A percentile compares a stretch with the other conserved stretches of the same genome.
These are phyloP conservation scores for Pseudogymnoascus sp. DNA, from an alignment of 2,329 filamentous ascomycete genomes.

Conservation along the genomic window DNA sequence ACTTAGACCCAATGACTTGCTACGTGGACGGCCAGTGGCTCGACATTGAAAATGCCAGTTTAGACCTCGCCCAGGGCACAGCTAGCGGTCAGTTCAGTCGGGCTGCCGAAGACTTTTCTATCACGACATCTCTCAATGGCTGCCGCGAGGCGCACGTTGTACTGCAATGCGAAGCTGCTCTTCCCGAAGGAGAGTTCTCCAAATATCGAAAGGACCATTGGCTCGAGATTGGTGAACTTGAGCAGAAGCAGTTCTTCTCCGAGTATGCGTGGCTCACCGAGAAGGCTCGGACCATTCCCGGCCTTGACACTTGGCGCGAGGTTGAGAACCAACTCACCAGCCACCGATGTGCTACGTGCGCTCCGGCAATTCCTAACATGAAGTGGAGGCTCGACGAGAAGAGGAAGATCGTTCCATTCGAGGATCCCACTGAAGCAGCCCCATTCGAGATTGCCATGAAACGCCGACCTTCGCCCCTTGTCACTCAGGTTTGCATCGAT, in stretches of 20 bases:
- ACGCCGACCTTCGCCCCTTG: constrained; percentile 34
- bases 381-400: constrained; percentile 29
- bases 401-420: constrained; percentile 35
- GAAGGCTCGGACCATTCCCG: constrained; percentile 14
- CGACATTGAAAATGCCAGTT: background rate
- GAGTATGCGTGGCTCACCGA: constrained; percentile 29
- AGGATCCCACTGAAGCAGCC: constrained; percentile 42
- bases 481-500: constrained; percentile 30
- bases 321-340: background rate
- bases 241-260: constrained; percentile 23
- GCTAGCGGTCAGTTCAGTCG: background rate
- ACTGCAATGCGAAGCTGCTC: background rate
- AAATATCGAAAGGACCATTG: constrained; percentile 16
- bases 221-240: constrained; percentile 19
- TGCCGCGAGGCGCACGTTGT: constrained; percentile 5
- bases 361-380: constrained; percentile 30
- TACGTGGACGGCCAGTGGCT: constrained; percentile 11
- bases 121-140: background rate
- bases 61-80: background rate
- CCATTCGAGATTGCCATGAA: constrained; percentile 44
- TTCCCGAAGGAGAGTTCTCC: constrained; percentile 6
- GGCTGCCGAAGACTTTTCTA: background rate
- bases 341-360: constrained; percentile 25
- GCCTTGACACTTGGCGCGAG: constrained; percentile 12
- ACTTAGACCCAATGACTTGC: background rate